Conservation (phyloP, 768 basidiomycete genomes). For the Lactarius trivialis region DNA sequence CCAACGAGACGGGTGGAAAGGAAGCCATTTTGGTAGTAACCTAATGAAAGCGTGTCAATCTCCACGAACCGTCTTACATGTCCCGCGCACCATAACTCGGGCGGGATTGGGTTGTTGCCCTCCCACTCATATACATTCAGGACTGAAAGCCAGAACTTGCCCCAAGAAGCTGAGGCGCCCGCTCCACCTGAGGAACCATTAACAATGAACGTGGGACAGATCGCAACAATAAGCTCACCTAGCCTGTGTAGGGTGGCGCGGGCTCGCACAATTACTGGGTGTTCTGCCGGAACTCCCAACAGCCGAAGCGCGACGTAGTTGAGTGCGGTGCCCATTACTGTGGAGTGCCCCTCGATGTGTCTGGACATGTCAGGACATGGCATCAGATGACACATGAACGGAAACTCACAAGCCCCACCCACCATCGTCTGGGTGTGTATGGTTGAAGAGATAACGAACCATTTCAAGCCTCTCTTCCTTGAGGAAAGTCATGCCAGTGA, state of each 20-base stretch:
- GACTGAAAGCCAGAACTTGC: constrained; percentile 92
- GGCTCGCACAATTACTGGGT: constrained; percentile 78
- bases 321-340: constrained; percentile 88
- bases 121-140: constrained; percentile 96
- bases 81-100: constrained; percentile 71
- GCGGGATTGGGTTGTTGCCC: constrained; percentile 84
- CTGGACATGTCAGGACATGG: constrained; percentile 37
- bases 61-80: constrained; percentile 18
- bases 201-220: background rate
- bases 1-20: constrained; percentile 93
- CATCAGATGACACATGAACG: constrained; percentile 2
- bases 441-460: constrained; percentile 87
- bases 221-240: constrained; percentile 38
- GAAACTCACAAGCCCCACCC: constrained; percentile 92
- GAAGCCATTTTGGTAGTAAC: constrained; percentile 85
- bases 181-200: constrained; percentile 57
- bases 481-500: constrained; percentile 74
- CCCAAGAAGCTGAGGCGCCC: constrained; percentile 79
- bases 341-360: constrained; percentile 89
- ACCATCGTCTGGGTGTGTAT: constrained; percentile 71
- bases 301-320: constrained; percentile 86
- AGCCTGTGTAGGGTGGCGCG: constrained; percentile 77
- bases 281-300: constrained; percentile 78
- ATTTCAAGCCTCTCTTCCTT: constrained; percentile 81
- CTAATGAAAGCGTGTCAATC: constrained; percentile 35